Base-by-base conservation (phyloP, 495 filamentous ascomycete species). In the Xanthoparmelia taractica region DNA sequence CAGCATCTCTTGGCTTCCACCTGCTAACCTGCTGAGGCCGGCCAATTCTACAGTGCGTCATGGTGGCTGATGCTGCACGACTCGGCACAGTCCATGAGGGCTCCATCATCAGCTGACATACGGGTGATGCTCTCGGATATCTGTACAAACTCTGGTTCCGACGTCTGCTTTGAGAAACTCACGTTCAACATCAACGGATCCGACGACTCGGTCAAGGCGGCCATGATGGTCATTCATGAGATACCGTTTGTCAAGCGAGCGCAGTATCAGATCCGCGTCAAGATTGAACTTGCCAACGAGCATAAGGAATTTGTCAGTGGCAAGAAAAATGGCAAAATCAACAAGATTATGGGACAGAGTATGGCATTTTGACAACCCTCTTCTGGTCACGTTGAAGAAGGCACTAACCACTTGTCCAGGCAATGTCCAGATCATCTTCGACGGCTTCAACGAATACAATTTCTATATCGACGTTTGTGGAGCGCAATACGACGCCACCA, bases 271-370 rank as follows among this genome's bases (percentile, higher is more conserved):
- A 95, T 97, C 73, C 85, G 91, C 18, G 92, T 97, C 70, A 96
- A 96, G 82, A 96, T 98, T 59, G 94, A 98, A 77, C 86, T 98
- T 34, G 95, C 94, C 63, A 97, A 97, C 71, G 94, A 98, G 77
- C 94, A 98, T 75, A 98, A 98, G 76, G 94, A 98, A 72, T 98
- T 98, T 71, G 94, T 98, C 52, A 95, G 91, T 65, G 94, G 94
- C 55, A 99, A 99, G 78, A 99, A 97, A 81, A 97, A 97, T 69
- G 94, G 94, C 76, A 99, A 99, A 79, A 97, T 99, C 74, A 99
- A 99, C 81, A 99, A 99, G 83, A 99, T 99, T 72, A 97, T 99
- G 95, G 92, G 92, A 18, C 92, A 96, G 73, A 94, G 90, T 86
- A 79, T 66, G 82, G 5, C 20, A 33, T 25, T 23, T 40, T 3